Percentiles rank a stretch among this genome's conserved stretches.
phyloP scores from a whole-genome alignment of 805 yeast species.

The Myxozyma neglecta region DNA sequence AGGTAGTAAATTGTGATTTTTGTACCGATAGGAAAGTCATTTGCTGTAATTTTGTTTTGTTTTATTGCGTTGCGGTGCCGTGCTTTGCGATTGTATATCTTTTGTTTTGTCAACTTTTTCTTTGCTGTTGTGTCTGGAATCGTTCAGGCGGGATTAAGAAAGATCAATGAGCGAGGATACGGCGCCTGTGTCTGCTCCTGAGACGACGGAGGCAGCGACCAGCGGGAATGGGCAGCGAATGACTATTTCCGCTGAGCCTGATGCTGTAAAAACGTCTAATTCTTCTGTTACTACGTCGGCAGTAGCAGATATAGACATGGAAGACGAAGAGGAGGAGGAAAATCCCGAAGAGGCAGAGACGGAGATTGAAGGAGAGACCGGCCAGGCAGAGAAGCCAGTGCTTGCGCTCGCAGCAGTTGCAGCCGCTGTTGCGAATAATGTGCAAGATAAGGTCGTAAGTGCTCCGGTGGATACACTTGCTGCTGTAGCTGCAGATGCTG shows the following conservation, averaged over 20 bases:
- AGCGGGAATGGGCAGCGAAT: not conserved
- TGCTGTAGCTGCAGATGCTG: constrained; percentile 7
- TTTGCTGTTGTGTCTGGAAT: not conserved
- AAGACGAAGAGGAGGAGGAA: constrained; percentile 10
- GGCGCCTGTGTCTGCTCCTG: not conserved
- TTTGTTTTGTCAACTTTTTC: no score
- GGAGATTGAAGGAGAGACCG: constrained; percentile 28
- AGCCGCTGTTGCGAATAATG: not conserved
- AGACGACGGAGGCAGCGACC: not conserved
- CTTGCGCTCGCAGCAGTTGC: not conserved
- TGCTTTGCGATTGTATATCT: no score
- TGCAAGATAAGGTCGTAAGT: not conserved
- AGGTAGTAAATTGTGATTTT: no score
- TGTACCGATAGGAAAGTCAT: not conserved
- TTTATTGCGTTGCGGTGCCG: no score
- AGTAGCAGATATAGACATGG: not conserved
- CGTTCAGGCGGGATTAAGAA: not conserved
- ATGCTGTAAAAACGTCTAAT: not conserved
- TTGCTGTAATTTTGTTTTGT: not conserved
- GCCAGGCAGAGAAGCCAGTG: not conserved
- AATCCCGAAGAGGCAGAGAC: constrained; percentile 32
- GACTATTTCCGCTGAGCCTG: not conserved
- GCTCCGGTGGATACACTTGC: not conserved
- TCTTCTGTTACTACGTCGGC: not conserved
- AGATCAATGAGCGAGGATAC: not conserved